Conservation (phyloP, 305 asterid species). For the Fraxinus sp. region DNA sequence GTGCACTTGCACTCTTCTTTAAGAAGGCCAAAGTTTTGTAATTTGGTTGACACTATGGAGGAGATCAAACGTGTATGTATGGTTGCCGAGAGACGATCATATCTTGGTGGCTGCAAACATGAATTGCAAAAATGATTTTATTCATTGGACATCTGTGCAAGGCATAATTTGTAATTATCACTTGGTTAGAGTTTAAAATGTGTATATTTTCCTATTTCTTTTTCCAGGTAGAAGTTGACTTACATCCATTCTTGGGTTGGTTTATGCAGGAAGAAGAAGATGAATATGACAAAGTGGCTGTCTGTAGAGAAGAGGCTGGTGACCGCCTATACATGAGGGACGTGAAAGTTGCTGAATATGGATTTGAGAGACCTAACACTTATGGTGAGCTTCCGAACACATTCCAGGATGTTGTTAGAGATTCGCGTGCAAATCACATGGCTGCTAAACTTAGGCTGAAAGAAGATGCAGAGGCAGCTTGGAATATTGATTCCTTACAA, state of each 20-base stretch:
- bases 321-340: constrained; percentile 54
- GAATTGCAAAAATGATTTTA: background rate
- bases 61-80: background rate
- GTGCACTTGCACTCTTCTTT: background rate
- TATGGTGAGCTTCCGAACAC: constrained; percentile 53
- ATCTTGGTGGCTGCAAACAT: background rate
- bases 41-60: background rate
- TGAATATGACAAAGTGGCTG: constrained; percentile 77
- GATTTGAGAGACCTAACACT: constrained; percentile 33
- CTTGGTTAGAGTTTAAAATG: background rate
- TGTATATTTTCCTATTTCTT: background rate
- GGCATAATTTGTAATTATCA: background rate
- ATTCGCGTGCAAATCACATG: constrained; percentile 75
- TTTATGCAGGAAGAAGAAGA: constrained; percentile 81
- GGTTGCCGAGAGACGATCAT: background rate
- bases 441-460: constrained; percentile 74
- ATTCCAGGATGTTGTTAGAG: constrained; percentile 42
- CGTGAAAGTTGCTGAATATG: constrained; percentile 45
- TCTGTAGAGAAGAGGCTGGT: constrained; percentile 42
- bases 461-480: constrained; percentile 80
- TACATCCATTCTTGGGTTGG: background rate
- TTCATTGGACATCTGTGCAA: background rate
- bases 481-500: constrained; percentile 38
- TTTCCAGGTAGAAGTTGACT: background rate
- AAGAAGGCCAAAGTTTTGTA: background rate